Percentiles rank a stretch among this genome's conserved stretches.
Evolutionary conservation across 345 rosid genomes (phyloP).

Genomic region (Bruguiera parviflora): DNA sequence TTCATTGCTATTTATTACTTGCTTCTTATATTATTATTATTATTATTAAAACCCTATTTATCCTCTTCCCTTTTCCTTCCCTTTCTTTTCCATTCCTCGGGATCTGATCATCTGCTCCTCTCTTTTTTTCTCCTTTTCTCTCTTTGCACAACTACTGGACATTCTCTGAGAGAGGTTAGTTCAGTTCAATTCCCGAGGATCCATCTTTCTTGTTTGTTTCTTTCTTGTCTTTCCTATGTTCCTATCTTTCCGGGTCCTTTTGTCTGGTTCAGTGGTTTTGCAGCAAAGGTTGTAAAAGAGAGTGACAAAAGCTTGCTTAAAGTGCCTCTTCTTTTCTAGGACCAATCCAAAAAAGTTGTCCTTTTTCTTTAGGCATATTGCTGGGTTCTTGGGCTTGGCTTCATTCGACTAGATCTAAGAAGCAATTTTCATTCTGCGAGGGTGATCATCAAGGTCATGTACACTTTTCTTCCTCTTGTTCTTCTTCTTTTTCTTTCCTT

Average conservation of each 20-base stretch:
- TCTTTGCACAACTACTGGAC: slow-evolving; percentile 16
- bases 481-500: neutral
- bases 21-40: slow-evolving; percentile 53
- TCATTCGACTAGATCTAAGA: slow-evolving; percentile 31
- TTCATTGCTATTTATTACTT: slow-evolving; percentile 19
- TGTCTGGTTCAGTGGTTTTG: slow-evolving; percentile 30
- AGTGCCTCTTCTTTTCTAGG: neutral
- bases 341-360: neutral
- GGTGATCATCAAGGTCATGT: slow-evolving; percentile 23
- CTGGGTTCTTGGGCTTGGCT: neutral
- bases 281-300: slow-evolving; percentile 10
- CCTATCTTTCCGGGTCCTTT: slow-evolving; percentile 23
- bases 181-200: slow-evolving; percentile 63
- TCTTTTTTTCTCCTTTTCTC: slow-evolving; percentile 8
- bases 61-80: slow-evolving; percentile 7
- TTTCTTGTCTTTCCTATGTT: slow-evolving; percentile 16
- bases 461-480: slow-evolving; percentile 17
- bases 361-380: slow-evolving; percentile 9
- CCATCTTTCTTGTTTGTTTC: slow-evolving; percentile 29
- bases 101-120: slow-evolving; percentile 48
- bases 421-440: slow-evolving; percentile 13
- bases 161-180: slow-evolving; percentile 16
- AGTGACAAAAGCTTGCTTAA: slow-evolving; percentile 5
- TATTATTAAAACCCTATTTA: slow-evolving; percentile 27
- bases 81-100: slow-evolving; percentile 41